phyloP scores from a whole-genome alignment of 305 asterid genomes.

The Solanum hybrid region DNA sequence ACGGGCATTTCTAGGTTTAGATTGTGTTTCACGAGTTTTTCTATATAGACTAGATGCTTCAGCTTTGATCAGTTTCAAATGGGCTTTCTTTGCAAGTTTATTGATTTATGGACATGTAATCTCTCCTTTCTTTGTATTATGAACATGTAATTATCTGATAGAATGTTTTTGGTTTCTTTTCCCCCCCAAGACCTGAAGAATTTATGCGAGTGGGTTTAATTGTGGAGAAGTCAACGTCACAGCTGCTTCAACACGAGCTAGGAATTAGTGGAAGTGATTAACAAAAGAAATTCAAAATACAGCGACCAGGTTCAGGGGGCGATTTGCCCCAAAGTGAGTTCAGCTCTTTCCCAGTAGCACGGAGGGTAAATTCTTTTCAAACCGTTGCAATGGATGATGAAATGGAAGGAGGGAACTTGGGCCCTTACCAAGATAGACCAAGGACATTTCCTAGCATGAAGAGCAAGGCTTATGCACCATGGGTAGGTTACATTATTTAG shows the following conservation, averaged over 20 bases:
- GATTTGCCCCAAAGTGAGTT: conserved; percentile 71
- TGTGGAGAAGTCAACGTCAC: background rate
- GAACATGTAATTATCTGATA: background rate
- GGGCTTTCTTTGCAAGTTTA: background rate
- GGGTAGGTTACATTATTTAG: conserved; percentile 44
- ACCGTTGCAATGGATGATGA: conserved; percentile 80
- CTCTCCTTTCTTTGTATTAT: background rate
- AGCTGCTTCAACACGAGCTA: background rate
- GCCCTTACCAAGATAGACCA: conserved; percentile 64
- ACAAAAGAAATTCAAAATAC: conserved; percentile 39
- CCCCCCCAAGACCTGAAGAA: background rate
- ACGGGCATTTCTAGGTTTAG: background rate
- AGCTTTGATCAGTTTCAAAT: background rate
- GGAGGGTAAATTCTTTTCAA: conserved; percentile 80
- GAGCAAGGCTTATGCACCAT: conserved; percentile 64
- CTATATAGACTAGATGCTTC: background rate
- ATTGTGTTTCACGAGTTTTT: background rate
- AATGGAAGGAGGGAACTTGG: conserved; percentile 79
- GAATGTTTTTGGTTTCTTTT: background rate
- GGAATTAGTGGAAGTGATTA: background rate
- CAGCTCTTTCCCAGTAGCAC: conserved; percentile 52
- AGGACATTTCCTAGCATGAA: conserved; percentile 94
- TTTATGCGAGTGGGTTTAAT: background rate
- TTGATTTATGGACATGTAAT: background rate
- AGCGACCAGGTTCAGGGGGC: conserved; percentile 79